A percentile compares a stretch with the other conserved stretches of the same genome.
These are phyloP conservation scores for Xylariales sp. DNA, from an alignment of 2,329 filamentous ascomycete species.

Conservation along the genomic window DNA sequence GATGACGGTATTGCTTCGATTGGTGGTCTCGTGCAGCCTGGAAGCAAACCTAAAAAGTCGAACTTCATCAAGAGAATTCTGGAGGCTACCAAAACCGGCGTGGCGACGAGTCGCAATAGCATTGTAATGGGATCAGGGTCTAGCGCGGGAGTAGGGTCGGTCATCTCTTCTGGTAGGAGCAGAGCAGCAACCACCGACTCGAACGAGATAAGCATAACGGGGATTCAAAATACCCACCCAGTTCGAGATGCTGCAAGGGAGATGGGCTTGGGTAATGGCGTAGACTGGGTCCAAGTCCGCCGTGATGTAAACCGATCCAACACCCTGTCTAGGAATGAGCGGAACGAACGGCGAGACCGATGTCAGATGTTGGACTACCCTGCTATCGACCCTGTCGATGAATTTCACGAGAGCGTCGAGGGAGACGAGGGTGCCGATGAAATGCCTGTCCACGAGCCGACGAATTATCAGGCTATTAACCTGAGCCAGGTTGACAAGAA, in stretches of 20 bases:
- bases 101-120: constrained; percentile 82
- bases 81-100: constrained; percentile 88
- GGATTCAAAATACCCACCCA: constrained; percentile 26
- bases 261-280: constrained; percentile 58
- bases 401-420: constrained; percentile 77
- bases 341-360: constrained; percentile 76
- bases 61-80: constrained; percentile 96
- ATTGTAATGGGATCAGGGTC: constrained; percentile 59
- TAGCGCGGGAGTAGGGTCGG: constrained; percentile 31
- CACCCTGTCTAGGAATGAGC: constrained; percentile 84
- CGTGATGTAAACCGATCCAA: constrained; percentile 95
- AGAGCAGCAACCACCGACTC: too few species aligned
- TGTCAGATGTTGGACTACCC: constrained; percentile 94
- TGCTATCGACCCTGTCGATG: constrained; percentile 83
- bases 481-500: constrained; percentile 92
- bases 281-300: constrained; percentile 97
- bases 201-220: too few species aligned
- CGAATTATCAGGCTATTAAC: constrained; percentile 76
- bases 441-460: constrained; percentile 73
- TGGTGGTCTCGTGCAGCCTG: constrained; percentile 70
- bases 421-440: constrained; percentile 89
- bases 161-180: constrained; percentile 43
- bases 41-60: constrained; percentile 66
- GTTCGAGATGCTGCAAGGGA: constrained; percentile 58
- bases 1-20: constrained; percentile 66